Evolutionary conservation across 2,329 filamentous ascomycete species (phyloP).

Genomic region (Calonectria multiphialidica): DNA sequence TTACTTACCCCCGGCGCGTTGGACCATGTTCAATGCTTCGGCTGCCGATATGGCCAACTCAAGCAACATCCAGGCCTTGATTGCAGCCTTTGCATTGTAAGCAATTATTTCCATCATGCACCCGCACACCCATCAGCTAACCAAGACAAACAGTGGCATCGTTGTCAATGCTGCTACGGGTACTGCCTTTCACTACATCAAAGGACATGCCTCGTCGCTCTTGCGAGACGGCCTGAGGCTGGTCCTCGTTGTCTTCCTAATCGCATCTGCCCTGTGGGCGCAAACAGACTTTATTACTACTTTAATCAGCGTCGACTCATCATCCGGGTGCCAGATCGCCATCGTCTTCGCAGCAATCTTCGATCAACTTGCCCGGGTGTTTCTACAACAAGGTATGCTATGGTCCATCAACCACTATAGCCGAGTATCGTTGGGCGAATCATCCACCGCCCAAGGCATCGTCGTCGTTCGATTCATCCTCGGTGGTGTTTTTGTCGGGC

Average conservation of each 20-base stretch:
- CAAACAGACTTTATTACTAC: constrained; percentile 63
- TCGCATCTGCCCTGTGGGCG: constrained; percentile 66
- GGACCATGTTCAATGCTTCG: not conserved
- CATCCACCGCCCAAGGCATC: constrained; percentile 59
- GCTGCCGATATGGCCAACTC: constrained; percentile 57
- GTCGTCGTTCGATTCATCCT: constrained; percentile 63
- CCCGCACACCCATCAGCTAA: constrained; percentile 40
- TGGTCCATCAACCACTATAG: constrained; percentile 60
- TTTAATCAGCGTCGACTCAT: constrained; percentile 57
- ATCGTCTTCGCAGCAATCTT: constrained; percentile 66
- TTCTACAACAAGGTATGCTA: constrained; percentile 66
- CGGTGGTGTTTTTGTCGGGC: constrained; percentile 66
- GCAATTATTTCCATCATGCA: constrained; percentile 31
- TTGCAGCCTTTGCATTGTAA: constrained; percentile 68
- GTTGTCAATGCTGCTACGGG: constrained; percentile 64
- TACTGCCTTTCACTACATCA: constrained; percentile 60
- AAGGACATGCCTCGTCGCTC: constrained; percentile 61
- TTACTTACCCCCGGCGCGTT: not conserved
- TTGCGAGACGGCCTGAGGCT: constrained; percentile 72
- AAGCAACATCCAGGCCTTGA: constrained; percentile 60
- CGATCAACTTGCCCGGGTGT: constrained; percentile 67
- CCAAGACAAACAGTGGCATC: constrained; percentile 56
- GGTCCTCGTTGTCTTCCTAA: constrained; percentile 69
- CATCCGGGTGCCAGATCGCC: constrained; percentile 63
- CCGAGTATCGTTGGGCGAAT: constrained; percentile 50